Conservation (phyloP, 257 asterid species). For the Solanum lignicaule region DNA sequence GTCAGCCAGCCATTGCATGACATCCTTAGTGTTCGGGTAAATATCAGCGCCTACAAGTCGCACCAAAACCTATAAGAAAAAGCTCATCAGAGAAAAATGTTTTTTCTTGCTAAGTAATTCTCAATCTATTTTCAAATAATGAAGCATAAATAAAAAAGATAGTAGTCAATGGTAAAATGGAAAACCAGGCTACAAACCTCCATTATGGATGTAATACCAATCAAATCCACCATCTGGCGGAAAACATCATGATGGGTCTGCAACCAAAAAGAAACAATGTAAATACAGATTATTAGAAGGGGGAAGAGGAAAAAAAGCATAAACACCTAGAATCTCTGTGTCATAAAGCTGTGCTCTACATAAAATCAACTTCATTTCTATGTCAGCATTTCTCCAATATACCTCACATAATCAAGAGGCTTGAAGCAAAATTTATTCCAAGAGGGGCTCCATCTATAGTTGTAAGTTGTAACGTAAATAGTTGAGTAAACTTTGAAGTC, state of each 20-base stretch:
- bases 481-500: neutral
- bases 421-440: neutral
- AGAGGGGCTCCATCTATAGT: neutral
- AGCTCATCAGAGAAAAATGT: constrained; percentile 14
- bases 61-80: constrained; percentile 67
- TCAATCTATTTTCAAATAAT: neutral
- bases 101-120: neutral
- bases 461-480: neutral
- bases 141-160: neutral
- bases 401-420: neutral
- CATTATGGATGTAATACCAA: constrained; percentile 97
- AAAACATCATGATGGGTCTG: constrained; percentile 90
- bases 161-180: neutral
- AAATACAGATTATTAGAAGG: neutral
- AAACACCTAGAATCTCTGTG: neutral
- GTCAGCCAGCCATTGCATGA: constrained; percentile 96
- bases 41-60: constrained; percentile 89
- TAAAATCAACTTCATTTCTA: neutral
- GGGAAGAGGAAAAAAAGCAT: neutral
- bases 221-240: constrained; percentile 86
- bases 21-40: constrained; percentile 73
- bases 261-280: neutral
- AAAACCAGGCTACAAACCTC: constrained; percentile 50
- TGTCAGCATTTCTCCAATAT: neutral
- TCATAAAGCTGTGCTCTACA: neutral